Evolutionary conservation across 164 flowering plant species (phyloP).

Genomic region (Chimonanthus salicifolius): DNA sequence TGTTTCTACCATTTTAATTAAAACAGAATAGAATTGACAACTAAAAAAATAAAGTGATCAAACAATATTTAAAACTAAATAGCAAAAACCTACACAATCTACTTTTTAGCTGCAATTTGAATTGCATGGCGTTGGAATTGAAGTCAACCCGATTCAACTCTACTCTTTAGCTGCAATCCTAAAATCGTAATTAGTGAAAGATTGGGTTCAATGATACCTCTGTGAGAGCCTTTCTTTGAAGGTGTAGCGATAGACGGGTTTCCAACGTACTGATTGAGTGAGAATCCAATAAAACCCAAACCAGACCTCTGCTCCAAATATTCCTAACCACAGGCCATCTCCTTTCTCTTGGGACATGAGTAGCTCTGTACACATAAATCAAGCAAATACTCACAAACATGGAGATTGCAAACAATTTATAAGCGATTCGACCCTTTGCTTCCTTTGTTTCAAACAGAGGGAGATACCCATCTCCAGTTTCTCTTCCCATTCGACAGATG

Average conservation of each 20-base stretch:
- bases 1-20: too few relatives aligned
- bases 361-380: slow-evolving; percentile 26
- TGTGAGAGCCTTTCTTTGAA: slow-evolving; percentile 19
- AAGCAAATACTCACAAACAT: slow-evolving; percentile 21
- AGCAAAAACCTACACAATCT: too few relatives aligned
- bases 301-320: slow-evolving; percentile 36
- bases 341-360: slow-evolving; percentile 14
- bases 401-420: slow-evolving; percentile 15
- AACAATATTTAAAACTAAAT: too few relatives aligned
- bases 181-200: too few relatives aligned
- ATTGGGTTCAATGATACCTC: slow-evolving; percentile 6
- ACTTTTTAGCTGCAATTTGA: too few relatives aligned
- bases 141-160: too few relatives aligned
- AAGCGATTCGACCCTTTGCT: slow-evolving; percentile 12
- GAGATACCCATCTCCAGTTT: not conserved
- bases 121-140: too few relatives aligned
- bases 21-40: too few relatives aligned
- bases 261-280: slow-evolving; percentile 25
- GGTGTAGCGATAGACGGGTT: slow-evolving; percentile 14
- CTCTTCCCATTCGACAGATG: not conserved
- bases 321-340: slow-evolving; percentile 33
- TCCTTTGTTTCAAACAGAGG: slow-evolving; percentile 26
- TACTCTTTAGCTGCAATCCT: too few relatives aligned
- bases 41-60: too few relatives aligned
- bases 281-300: slow-evolving; percentile 35